Percentiles rank a stretch among this genome's conserved stretches.
phyloP scores from a whole-genome alignment of 2,329 filamentous ascomycete species.

The Pestalotiopsis sp. region DNA sequence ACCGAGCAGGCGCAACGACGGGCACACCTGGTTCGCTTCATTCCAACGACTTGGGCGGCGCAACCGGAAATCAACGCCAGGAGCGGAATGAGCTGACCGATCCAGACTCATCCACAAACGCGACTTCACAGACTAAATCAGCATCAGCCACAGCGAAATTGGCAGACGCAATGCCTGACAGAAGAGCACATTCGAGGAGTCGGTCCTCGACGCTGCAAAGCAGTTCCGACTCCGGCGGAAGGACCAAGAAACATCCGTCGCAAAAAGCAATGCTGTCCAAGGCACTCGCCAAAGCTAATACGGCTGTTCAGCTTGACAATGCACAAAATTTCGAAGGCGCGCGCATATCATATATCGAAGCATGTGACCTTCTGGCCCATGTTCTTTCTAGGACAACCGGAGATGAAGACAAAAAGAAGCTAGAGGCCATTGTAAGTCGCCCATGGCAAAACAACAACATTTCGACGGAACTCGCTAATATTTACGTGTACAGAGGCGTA shows the following conservation, averaged over 20 bases:
- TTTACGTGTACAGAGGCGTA: conserved; percentile 67
- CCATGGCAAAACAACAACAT: neutral
- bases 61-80: conserved; percentile 28
- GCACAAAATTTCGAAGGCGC: conserved; percentile 93
- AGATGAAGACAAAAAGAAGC: conserved; percentile 84
- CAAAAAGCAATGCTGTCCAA: conserved; percentile 98
- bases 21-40: conserved; percentile 25
- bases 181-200: conserved; percentile 47
- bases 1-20: conserved; percentile 24
- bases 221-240: conserved; percentile 45
- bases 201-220: conserved; percentile 48
- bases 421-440: conserved; percentile 85
- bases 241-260: conserved; percentile 53
- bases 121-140: conserved; percentile 23
- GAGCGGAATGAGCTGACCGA: conserved; percentile 29
- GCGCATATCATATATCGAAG: conserved; percentile 87
- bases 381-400: conserved; percentile 84
- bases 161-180: conserved; percentile 37
- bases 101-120: conserved; percentile 20
- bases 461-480: neutral
- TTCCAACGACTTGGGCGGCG: conserved; percentile 19
- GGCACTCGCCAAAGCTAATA: conserved; percentile 93
- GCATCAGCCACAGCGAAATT: conserved; percentile 27
- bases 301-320: conserved; percentile 93
- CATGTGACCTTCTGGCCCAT: conserved; percentile 83